phyloP scores from a whole-genome alignment of 352 stramenopile genomes.

The Globisporangium canariense region DNA sequence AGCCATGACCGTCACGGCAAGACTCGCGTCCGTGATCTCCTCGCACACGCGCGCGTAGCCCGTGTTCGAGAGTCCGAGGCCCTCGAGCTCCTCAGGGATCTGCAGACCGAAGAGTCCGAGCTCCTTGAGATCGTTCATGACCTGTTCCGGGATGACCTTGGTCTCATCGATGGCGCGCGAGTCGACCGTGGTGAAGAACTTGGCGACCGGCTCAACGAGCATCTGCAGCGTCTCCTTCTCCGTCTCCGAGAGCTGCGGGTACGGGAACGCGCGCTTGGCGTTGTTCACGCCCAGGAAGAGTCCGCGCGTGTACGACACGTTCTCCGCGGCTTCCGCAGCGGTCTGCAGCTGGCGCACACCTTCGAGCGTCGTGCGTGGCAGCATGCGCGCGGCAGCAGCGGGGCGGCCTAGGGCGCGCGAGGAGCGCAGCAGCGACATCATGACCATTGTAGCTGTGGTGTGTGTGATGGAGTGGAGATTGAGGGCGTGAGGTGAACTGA shows the following conservation, averaged over 20 bases:
- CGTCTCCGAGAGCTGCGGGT: conserved; percentile 61
- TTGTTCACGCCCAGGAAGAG: conserved; percentile 87
- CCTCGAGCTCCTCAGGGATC: conserved; percentile 78
- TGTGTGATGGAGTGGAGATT: background rate
- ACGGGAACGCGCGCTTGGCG: conserved; percentile 68
- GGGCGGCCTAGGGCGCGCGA: conserved; percentile 10
- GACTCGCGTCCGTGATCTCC: conserved; percentile 75
- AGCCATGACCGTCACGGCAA: conserved; percentile 85
- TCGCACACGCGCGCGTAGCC: conserved; percentile 83
- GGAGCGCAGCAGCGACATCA: conserved; percentile 43
- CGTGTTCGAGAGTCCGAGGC: conserved; percentile 79
- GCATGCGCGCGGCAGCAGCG: conserved; percentile 18
- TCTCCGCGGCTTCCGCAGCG: conserved; percentile 52
- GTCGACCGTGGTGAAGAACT: conserved; percentile 75
- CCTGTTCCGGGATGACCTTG: conserved; percentile 69
- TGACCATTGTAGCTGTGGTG: conserved; percentile 28
- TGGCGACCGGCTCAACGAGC: conserved; percentile 78
- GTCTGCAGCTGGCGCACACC: conserved; percentile 55
- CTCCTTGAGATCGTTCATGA: conserved; percentile 76
- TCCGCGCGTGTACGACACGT: conserved; percentile 78
- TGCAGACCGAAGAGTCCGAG: conserved; percentile 85
- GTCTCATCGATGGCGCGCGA: conserved; percentile 76
- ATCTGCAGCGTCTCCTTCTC: conserved; percentile 84
- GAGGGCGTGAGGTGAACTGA: conserved; percentile 3
- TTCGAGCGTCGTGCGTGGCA: conserved; percentile 6